Evolutionary conservation across 306 rosid genomes (phyloP).

Genomic region (Citrullus amarus): DNA sequence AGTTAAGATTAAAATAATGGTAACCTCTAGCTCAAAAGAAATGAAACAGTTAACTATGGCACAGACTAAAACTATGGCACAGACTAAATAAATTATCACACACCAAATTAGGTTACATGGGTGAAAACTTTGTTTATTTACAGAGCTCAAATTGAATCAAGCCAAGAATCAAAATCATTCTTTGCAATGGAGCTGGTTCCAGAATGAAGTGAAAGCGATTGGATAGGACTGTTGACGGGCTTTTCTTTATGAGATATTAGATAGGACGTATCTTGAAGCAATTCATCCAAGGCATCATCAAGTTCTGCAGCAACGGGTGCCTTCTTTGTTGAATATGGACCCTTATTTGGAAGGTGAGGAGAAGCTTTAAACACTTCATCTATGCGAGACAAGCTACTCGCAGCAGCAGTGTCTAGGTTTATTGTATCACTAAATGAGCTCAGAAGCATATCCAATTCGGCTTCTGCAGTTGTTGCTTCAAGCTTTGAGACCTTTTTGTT

Average conservation of each 20-base stretch:
- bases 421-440: slow-evolving; percentile 31
- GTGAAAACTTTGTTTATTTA: not conserved
- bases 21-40: not conserved
- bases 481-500: slow-evolving; percentile 19
- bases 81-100: not conserved
- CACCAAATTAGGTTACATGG: slow-evolving; percentile 9
- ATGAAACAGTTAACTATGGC: not conserved
- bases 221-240: slow-evolving; percentile 8
- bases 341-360: slow-evolving; percentile 21
- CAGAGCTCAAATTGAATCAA: slow-evolving; percentile 44
- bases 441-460: slow-evolving; percentile 64
- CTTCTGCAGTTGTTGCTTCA: slow-evolving; percentile 44
- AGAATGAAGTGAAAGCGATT: slow-evolving; percentile 26
- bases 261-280: slow-evolving; percentile 50
- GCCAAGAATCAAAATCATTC: slow-evolving; percentile 71
- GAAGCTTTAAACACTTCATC: slow-evolving; percentile 5
- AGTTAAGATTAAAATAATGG: not conserved
- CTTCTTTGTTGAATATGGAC: slow-evolving; percentile 18
- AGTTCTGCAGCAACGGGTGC: slow-evolving; percentile 21
- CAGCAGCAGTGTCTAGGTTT: not conserved
- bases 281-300: slow-evolving; percentile 62
- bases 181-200: slow-evolving; percentile 27
- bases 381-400: slow-evolving; percentile 5
- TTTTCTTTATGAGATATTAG: slow-evolving; percentile 22
- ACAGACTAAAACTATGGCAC: not conserved